Conservation (phyloP, 2,329 filamentous ascomycete species). For the Ceratocystis ficicola region DNA sequence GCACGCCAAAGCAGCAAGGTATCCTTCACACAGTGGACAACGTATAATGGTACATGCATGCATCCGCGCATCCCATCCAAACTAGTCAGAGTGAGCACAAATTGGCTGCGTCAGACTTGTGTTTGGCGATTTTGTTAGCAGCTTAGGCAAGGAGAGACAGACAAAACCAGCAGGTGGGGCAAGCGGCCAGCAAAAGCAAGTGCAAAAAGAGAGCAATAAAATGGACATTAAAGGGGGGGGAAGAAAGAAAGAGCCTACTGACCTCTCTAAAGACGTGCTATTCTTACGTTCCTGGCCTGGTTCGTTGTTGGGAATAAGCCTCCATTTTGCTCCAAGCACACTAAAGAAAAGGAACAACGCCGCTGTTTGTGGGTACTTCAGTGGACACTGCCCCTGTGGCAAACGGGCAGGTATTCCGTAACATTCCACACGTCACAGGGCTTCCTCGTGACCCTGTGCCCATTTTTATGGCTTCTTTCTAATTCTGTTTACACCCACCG, state of each 20-base stretch:
- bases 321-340: too few relatives aligned
- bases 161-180: neutral
- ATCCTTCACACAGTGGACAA: neutral
- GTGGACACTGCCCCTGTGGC: slow-evolving; percentile 14
- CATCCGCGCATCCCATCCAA: neutral
- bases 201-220: neutral
- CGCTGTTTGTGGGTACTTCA: neutral
- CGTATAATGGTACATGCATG: neutral
- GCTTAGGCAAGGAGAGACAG: neutral
- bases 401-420: neutral
- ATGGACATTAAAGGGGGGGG: neutral
- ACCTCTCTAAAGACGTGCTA: neutral
- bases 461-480: neutral
- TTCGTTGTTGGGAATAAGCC: neutral
- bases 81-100: neutral
- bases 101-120: slow-evolving; percentile 3
- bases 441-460: neutral
- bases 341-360: neutral
- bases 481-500: neutral
- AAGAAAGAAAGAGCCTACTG: neutral
- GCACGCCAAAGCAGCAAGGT: neutral
- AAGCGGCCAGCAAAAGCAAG: neutral
- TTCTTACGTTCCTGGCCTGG: neutral
- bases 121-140: neutral
- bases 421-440: neutral